Evolutionary conservation across 2,329 filamentous ascomycete genomes (phyloP).

Genomic region (Neofusicoccum cordaticola): DNA sequence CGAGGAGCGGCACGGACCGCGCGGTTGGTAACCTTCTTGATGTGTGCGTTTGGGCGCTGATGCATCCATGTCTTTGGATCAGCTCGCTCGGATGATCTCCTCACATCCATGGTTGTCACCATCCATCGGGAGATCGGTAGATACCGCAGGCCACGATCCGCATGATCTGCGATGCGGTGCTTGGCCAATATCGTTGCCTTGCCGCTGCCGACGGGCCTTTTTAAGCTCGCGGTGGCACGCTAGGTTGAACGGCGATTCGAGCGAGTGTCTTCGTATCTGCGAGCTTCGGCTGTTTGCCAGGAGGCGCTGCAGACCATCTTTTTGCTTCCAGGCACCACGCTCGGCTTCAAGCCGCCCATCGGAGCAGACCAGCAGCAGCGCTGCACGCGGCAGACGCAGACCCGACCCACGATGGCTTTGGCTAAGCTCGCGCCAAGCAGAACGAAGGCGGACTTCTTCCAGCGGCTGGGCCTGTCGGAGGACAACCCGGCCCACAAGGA

Average conservation of each 20-base stretch:
- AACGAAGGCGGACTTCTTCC: slow-evolving; percentile 39
- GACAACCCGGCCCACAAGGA: slow-evolving; percentile 32
- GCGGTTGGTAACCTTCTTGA: slow-evolving; percentile 11
- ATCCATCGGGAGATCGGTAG: slow-evolving; percentile 13
- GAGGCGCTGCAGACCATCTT: slow-evolving; percentile 6
- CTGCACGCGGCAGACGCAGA: slow-evolving; percentile 5
- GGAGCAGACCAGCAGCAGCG: not conserved
- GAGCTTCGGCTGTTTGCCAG: slow-evolving; percentile 6
- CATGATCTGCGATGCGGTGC: slow-evolving; percentile 11
- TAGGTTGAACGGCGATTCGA: not conserved
- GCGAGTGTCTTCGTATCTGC: slow-evolving; percentile 1
- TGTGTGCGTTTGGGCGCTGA: slow-evolving; percentile 14
- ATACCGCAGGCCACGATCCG: slow-evolving; percentile 9
- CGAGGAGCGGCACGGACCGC: slow-evolving; percentile 11
- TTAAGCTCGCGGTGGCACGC: slow-evolving; percentile 4
- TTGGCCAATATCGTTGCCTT: slow-evolving; percentile 8
- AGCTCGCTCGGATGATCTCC: slow-evolving; percentile 16
- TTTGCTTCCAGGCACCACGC: not conserved
- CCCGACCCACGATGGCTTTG: slow-evolving; percentile 9
- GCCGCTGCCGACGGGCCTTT: not conserved
- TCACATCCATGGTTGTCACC: not conserved
- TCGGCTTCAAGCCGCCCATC: not conserved
- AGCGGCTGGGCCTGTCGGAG: slow-evolving; percentile 41
- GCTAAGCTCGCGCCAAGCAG: slow-evolving; percentile 16
- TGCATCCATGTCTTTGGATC: slow-evolving; percentile 17